Evolutionary conservation across 495 filamentous ascomycete species (phyloP), one percentile per base, ranked within the genome.

Genomic region (Neurospora discreta): DNA sequence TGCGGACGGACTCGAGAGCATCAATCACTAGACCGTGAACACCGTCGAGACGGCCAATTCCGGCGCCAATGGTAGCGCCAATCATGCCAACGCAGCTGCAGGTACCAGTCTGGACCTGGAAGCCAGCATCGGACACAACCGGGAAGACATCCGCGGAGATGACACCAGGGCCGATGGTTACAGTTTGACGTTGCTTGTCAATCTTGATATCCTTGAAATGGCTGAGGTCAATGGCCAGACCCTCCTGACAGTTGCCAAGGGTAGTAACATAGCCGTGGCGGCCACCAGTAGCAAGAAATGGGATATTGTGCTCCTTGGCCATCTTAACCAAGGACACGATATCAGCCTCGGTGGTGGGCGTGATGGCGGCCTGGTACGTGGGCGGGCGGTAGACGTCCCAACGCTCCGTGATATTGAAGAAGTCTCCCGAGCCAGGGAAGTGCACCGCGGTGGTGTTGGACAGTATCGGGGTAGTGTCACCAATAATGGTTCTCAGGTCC

Each of bases 11-110:
- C 52, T 65, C 26, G 2, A 86, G 75, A 3, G 75, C 70, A 73
- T 85, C 84, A 6, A 78, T 44, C 8, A 75, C 74, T 3, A 82
- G 70, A 11, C 84, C 84, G 71, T 80, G 76, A 10, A 80, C 42
- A 16, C 82, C 83, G 39, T 78, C 74, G 11, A 77, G 70, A 18
- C 68, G 70, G 11, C 83, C 82, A 9, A 83, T 71, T n/a, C 82
- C 83, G 33, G 76, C 84, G 38, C 84, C 84, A 33, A 86, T 75
- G 16, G 81, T 78, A 7, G 78, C 79, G 9, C 82, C 81, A 52
- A 81, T 60, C 23, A 81, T 68, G n/a, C 82, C 81, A 26, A 81
- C 77, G 70, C 78, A 81, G 36, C 71, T 72, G 44, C 73, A 46
- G 30, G 39, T 68, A 39, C 33, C 70, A 69, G 8, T 71, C 71